phyloP scores from a whole-genome alignment of 2,329 filamentous ascomycete genomes.

The Paraphaeosphaeria minitans region DNA sequence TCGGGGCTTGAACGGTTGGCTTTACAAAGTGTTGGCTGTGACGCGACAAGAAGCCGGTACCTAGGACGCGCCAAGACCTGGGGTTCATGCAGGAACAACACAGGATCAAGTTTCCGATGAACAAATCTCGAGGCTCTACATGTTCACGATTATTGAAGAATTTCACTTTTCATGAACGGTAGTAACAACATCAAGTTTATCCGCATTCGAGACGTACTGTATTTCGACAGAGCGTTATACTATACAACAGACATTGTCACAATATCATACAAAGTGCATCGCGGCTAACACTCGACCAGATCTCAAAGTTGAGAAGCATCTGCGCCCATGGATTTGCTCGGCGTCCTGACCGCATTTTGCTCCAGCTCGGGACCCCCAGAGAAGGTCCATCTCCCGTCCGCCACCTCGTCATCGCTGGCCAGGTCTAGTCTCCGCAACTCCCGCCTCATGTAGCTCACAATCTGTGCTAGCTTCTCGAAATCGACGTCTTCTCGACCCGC shows the following conservation, averaged over 20 bases:
- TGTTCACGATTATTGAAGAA: too few relatives aligned
- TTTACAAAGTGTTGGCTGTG: not conserved
- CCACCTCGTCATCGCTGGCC: constrained; percentile 59
- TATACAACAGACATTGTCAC: constrained; percentile 4
- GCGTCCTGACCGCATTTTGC: constrained; percentile 30
- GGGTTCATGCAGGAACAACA: constrained; percentile 10
- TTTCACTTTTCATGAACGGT: too few relatives aligned
- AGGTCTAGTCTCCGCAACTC: constrained; percentile 60
- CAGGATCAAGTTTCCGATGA: not conserved
- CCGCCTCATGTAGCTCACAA: constrained; percentile 68
- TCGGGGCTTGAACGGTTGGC: not conserved
- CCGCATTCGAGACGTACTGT: not conserved
- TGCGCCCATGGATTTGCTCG: constrained; percentile 27
- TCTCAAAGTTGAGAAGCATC: constrained; percentile 20
- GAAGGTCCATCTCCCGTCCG: constrained; percentile 57
- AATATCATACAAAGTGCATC: constrained; percentile 7
- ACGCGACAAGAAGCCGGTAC: not conserved
- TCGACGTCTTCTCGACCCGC: constrained; percentile 71
- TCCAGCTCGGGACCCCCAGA: constrained; percentile 50
- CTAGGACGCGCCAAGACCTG: constrained; percentile 9
- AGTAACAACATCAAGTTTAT: not conserved
- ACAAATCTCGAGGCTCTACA: not conserved
- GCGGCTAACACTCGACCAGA: not conserved
- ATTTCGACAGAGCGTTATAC: not conserved
- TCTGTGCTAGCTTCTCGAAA: constrained; percentile 62